These are phyloP conservation scores for Boletus insuetus DNA, from an alignment of 768 basidiomycete species.

Conservation along the genomic window DNA sequence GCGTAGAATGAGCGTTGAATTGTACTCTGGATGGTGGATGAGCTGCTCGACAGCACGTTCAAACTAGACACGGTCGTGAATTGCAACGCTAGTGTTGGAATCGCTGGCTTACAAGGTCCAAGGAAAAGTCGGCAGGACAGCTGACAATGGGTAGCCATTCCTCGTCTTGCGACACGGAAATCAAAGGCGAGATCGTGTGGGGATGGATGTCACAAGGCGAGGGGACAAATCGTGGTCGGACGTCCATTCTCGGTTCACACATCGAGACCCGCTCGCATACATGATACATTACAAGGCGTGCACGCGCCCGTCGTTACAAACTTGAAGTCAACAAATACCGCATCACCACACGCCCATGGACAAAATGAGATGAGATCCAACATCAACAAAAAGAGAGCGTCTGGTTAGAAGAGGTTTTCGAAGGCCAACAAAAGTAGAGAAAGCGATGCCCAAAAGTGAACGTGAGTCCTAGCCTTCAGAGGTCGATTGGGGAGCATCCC, in stretches of 20 bases:
- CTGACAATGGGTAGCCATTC: conserved; percentile 35
- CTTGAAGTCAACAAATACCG: not conserved
- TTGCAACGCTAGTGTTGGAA: not conserved
- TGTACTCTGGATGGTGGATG: conserved; percentile 88
- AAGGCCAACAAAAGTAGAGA: conserved; percentile 19
- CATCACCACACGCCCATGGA: conserved; percentile 12
- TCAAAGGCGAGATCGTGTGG: conserved; percentile 1
- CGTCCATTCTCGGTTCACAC: not conserved
- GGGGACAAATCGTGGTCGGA: conserved; percentile 26
- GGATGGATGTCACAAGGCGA: conserved; percentile 13
- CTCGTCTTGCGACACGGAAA: conserved; percentile 3
- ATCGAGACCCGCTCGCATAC: conserved; percentile 12
- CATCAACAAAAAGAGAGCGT: conserved; percentile 28
- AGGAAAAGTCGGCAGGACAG: conserved; percentile 43
- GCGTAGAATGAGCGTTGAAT: conserved; percentile 85
- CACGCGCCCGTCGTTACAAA: conserved; percentile 3
- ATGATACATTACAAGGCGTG: conserved; percentile 17
- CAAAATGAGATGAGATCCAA: conserved; percentile 16
- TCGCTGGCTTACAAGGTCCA: conserved; percentile 38
- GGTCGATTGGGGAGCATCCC: conserved; percentile 19
- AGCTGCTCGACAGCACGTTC: conserved; percentile 67
- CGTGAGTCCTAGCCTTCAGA: conserved; percentile 8
- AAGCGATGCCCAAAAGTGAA: conserved; percentile 17
- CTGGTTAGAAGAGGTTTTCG: conserved; percentile 8
- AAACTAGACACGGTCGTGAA: conserved; percentile 52